Evolutionary conservation across 1,284 basidiomycete species (phyloP).

Genomic region (Neolentinus lepideus): DNA sequence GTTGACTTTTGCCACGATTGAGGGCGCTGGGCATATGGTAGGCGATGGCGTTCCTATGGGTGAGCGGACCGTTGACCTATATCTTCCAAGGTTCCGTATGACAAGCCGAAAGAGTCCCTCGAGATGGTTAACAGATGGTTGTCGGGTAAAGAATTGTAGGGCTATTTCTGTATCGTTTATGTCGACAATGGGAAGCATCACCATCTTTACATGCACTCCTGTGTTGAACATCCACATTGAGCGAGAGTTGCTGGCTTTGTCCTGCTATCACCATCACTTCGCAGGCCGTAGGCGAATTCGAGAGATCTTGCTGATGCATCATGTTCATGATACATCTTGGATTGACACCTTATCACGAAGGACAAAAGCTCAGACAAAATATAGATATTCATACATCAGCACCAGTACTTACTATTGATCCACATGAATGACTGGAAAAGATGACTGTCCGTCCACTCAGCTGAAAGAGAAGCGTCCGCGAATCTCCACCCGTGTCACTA

Average conservation of each 20-base stretch:
- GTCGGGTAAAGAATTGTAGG: neutral
- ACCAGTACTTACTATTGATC: too few species aligned
- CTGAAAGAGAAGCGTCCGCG: too few species aligned
- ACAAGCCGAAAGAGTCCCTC: constrained; percentile 51
- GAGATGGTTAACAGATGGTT: constrained; percentile 49
- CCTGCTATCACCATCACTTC: neutral
- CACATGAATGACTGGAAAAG: too few species aligned
- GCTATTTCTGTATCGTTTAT: neutral
- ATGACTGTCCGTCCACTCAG: too few species aligned
- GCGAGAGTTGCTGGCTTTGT: neutral
- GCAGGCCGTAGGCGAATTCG: too few species aligned
- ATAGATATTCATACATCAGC: too few species aligned
- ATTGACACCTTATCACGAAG: too few species aligned
- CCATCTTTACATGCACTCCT: neutral
- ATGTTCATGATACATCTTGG: too few species aligned
- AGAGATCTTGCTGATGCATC: too few species aligned
- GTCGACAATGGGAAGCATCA: neutral
- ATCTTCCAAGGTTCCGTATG: constrained; percentile 46
- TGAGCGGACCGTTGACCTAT: neutral
- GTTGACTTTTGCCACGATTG: constrained; percentile 51
- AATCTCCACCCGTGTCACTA: too few species aligned
- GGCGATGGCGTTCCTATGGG: constrained; percentile 9
- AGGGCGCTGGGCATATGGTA: constrained; percentile 58
- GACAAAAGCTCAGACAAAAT: too few species aligned
- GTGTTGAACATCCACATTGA: neutral